A percentile compares a stretch with the other conserved stretches of the same genome.
These are phyloP conservation scores for Fusarium sacchari DNA, from an alignment of 2,329 filamentous ascomycete species.

Conservation along the genomic window DNA sequence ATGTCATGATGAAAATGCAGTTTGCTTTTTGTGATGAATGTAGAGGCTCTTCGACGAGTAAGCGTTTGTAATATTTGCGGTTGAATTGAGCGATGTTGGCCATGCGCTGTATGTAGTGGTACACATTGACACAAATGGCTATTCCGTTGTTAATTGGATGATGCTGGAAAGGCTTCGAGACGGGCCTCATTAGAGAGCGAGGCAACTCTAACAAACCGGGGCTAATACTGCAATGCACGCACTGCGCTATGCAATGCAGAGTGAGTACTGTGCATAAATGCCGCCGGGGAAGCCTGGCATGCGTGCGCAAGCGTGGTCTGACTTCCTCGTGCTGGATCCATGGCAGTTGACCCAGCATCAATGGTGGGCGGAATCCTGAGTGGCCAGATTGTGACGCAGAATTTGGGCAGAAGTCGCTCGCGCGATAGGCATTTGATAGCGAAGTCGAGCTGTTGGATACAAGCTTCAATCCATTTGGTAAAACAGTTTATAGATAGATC, in stretches of 20 bases:
- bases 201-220: neutral
- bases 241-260: slow-evolving; percentile 15
- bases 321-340: slow-evolving; percentile 35
- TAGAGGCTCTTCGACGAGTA: neutral
- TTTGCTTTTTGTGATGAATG: neutral
- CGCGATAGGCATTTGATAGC: slow-evolving; percentile 3
- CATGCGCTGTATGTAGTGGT: neutral
- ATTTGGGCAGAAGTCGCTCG: slow-evolving; percentile 29
- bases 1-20: neutral
- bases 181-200: neutral
- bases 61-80: neutral
- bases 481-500: slow-evolving; percentile 21
- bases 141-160: slow-evolving; percentile 14
- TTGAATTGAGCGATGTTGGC: neutral
- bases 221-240: slow-evolving; percentile 17
- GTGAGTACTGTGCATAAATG: slow-evolving; percentile 13
- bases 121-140: neutral
- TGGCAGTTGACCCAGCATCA: slow-evolving; percentile 25
- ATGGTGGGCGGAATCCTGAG: slow-evolving; percentile 16
- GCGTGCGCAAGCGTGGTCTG: slow-evolving; percentile 38
- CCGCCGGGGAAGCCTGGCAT: slow-evolving; percentile 26
- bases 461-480: slow-evolving; percentile 1
- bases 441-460: neutral
- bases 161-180: neutral
- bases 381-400: slow-evolving; percentile 43